Percentiles rank a stretch among this genome's conserved stretches.
phyloP scores from a whole-genome alignment of 257 asterid species.

The Nicotiana obtusifolia region DNA sequence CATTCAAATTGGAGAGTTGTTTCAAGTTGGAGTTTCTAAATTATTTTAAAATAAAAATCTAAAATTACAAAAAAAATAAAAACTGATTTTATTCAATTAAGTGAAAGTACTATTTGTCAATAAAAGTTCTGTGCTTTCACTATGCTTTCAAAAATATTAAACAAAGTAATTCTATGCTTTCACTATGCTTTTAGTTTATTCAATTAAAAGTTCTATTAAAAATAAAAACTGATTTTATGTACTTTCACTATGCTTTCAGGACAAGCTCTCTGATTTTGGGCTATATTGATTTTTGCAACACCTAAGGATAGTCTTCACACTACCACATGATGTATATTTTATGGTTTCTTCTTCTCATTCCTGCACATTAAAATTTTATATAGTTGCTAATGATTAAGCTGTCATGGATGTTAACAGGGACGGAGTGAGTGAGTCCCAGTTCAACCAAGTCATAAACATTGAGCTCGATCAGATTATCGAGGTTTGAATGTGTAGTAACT shows the following conservation, averaged over 20 bases:
- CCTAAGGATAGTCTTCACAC: background rate
- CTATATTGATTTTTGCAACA: background rate
- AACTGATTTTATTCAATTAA: no score
- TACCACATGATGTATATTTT: background rate
- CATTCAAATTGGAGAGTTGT: no score
- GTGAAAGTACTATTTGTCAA: no score
- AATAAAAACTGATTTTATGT: no score
- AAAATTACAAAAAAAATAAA: no score
- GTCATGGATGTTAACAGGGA: slow-evolving; percentile 32
- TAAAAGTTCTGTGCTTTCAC: no score
- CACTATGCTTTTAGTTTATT: no score
- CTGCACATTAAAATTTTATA: background rate
- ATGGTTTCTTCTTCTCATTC: background rate
- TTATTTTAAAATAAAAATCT: no score
- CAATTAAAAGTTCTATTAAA: no score
- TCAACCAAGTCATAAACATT: slow-evolving; percentile 59
- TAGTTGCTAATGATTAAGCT: background rate
- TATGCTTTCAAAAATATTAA: no score
- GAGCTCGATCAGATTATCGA: slow-evolving; percentile 64
- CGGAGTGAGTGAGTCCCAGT: slow-evolving; percentile 75
- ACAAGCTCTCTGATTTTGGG: background rate
- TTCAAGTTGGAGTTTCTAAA: no score
- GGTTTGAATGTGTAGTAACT: slow-evolving; percentile 25
- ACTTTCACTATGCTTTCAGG: background rate
- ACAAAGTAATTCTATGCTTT: no score